phyloP scores from a whole-genome alignment of 2,329 filamentous ascomycete genomes.

The Myriangium duriaei region DNA sequence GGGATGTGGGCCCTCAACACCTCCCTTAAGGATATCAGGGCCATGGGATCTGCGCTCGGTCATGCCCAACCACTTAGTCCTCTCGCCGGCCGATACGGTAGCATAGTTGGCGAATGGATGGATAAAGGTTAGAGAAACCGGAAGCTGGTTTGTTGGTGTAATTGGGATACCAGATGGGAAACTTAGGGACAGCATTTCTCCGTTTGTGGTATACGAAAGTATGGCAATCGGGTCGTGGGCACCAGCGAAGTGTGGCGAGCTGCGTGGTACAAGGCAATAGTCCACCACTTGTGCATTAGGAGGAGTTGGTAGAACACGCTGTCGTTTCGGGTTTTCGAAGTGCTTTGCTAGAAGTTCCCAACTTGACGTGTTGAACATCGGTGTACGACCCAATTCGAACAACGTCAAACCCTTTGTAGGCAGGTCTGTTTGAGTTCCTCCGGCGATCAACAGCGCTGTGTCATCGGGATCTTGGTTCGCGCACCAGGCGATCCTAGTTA shows the following conservation, averaged over 20 bases:
- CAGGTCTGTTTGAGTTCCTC: conserved; percentile 57
- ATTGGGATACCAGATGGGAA: conserved; percentile 90
- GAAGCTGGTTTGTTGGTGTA: conserved; percentile 82
- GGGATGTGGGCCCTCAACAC: conserved; percentile 56
- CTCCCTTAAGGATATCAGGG: conserved; percentile 65
- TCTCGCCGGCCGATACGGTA: conserved; percentile 59
- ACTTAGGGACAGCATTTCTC: conserved; percentile 77
- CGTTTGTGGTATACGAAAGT: conserved; percentile 66
- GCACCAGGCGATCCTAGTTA: conserved; percentile 77
- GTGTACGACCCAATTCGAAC: conserved; percentile 77
- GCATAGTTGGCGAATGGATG: conserved; percentile 76
- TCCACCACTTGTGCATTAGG: conserved; percentile 64
- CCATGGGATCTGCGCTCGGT: conserved; percentile 71
- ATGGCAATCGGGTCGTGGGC: conserved; percentile 84
- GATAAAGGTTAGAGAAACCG: conserved; percentile 74
- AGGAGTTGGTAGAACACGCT: conserved; percentile 61
- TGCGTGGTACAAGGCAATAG: conserved; percentile 71
- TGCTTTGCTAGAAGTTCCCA: conserved; percentile 75
- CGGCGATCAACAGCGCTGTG: conserved; percentile 75
- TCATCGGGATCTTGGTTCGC: conserved; percentile 90
- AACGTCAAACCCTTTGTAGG: conserved; percentile 71
- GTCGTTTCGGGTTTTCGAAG: conserved; percentile 61
- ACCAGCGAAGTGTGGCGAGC: conserved; percentile 74
- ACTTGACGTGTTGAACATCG: conserved; percentile 79
- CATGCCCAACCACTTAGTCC: conserved; percentile 79